phyloP scores from a whole-genome alignment of 2,329 filamentous ascomycete species.

The Mycosphaerella arachidis region DNA sequence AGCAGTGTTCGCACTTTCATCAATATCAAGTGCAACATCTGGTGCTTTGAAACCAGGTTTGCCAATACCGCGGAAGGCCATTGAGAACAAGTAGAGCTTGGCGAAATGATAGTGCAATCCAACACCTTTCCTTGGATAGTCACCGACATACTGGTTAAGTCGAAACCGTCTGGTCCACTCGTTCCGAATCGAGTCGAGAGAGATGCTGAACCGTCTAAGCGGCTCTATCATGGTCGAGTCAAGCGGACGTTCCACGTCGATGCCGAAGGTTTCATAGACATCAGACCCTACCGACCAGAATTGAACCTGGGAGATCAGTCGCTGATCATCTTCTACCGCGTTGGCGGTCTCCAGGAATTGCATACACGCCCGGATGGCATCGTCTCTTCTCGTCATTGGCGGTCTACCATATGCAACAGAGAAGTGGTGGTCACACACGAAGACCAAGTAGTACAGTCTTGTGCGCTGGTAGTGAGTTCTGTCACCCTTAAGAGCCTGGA shows the following conservation, averaged over 20 bases:
- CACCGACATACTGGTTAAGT: slow-evolving; percentile 25
- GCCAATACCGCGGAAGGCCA: slow-evolving; percentile 27
- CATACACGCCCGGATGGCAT: slow-evolving; percentile 28
- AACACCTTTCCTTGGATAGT: slow-evolving; percentile 28
- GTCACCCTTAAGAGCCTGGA: slow-evolving; percentile 33
- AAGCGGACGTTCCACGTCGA: slow-evolving; percentile 27
- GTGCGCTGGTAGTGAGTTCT: slow-evolving; percentile 33
- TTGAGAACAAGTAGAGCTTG: slow-evolving; percentile 28
- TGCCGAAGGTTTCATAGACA: slow-evolving; percentile 29
- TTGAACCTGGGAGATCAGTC: slow-evolving; percentile 27
- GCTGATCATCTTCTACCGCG: slow-evolving; percentile 29
- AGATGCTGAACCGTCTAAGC: slow-evolving; percentile 26
- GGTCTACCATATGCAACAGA: slow-evolving; percentile 36
- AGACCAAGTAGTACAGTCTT: slow-evolving; percentile 39
- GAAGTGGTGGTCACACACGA: slow-evolving; percentile 40
- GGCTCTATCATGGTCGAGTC: slow-evolving; percentile 32
- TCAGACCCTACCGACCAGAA: slow-evolving; percentile 27
- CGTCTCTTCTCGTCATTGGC: slow-evolving; percentile 35
- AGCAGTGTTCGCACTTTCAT: slow-evolving; percentile 28
- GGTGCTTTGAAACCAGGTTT: slow-evolving; percentile 23
- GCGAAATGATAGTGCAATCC: slow-evolving; percentile 29
- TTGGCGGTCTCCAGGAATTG: slow-evolving; percentile 33
- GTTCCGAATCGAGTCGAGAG: slow-evolving; percentile 24
- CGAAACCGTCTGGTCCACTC: slow-evolving; percentile 28
- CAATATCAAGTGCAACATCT: slow-evolving; percentile 26